Percentiles rank a stretch among this genome's conserved stretches.
phyloP scores from a whole-genome alignment of 495 filamentous ascomycete genomes.

The Podospora anserina region DNA sequence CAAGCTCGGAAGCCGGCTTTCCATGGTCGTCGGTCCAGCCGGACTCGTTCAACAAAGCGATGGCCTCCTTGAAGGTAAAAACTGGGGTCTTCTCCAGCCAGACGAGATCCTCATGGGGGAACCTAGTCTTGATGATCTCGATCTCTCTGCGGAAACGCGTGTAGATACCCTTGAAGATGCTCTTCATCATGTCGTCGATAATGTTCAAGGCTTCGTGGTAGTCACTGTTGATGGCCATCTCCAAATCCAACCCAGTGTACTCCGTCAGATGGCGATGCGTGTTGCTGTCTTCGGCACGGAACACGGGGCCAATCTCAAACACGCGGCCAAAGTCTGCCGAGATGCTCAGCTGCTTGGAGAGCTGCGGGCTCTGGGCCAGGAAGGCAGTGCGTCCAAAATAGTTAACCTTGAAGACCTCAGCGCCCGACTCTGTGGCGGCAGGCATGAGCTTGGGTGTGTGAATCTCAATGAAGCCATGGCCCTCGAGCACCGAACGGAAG shows the following conservation, averaged over 20 bases:
- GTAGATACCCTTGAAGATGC: slow-evolving; percentile 78
- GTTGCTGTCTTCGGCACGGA: slow-evolving; percentile 95
- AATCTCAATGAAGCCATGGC: slow-evolving; percentile 82
- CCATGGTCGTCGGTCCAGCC: slow-evolving; percentile 77
- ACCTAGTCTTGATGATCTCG: slow-evolving; percentile 59
- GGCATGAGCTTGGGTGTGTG: slow-evolving; percentile 90
- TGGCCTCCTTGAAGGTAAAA: slow-evolving; percentile 75
- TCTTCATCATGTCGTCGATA: slow-evolving; percentile 81
- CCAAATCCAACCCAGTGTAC: slow-evolving; percentile 91
- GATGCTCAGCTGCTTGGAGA: slow-evolving; percentile 94
- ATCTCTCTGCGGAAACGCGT: slow-evolving; percentile 65
- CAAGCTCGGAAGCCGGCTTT: slow-evolving; percentile 60
- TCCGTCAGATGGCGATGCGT: slow-evolving; percentile 95
- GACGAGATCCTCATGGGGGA: slow-evolving; percentile 57
- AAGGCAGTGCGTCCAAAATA: slow-evolving; percentile 90
- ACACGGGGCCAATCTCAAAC: slow-evolving; percentile 92
- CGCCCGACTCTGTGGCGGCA: slow-evolving; percentile 87
- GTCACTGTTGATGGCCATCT: slow-evolving; percentile 85
- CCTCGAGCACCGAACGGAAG: slow-evolving; percentile 74
- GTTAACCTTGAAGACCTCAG: slow-evolving; percentile 88
- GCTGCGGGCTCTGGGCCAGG: slow-evolving; percentile 87
- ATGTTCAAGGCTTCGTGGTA: slow-evolving; percentile 87
- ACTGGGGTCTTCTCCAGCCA: slow-evolving; percentile 81
- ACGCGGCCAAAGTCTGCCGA: slow-evolving; percentile 88
- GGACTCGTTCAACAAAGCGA: slow-evolving; percentile 75